Percentiles rank a stretch among this genome's conserved stretches.
Evolutionary conservation across 108 stramenopile genomes (phyloP).

Genomic region (Schizochytrium sp.): DNA sequence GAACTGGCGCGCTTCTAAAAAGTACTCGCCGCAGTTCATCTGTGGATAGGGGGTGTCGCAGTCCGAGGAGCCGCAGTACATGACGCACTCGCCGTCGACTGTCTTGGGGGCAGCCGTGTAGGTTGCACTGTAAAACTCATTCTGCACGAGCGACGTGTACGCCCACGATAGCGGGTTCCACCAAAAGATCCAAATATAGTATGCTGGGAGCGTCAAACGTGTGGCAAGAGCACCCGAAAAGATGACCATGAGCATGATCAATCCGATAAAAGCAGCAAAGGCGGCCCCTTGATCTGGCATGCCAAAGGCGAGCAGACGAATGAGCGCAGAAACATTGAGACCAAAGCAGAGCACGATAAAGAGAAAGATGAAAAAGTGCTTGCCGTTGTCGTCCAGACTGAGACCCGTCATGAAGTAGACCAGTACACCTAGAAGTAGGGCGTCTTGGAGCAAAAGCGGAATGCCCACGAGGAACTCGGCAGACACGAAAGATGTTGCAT

Average conservation of each 20-base stretch:
- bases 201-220: neutral
- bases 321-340: conserved; percentile 20
- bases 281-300: neutral
- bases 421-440: conserved; percentile 27
- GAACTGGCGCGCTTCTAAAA: neutral
- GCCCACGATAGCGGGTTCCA: conserved; percentile 33
- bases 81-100: neutral
- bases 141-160: conserved; percentile 2
- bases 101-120: neutral
- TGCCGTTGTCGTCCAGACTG: neutral
- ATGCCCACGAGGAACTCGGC: neutral
- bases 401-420: conserved; percentile 41
- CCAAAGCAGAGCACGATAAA: conserved; percentile 37
- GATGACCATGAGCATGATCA: neutral
- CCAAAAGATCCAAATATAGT: conserved; percentile 33
- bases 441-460: conserved; percentile 9
- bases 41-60: neutral
- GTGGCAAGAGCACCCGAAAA: neutral
- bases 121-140: conserved; percentile 24
- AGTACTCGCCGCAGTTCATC: neutral
- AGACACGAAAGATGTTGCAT: conserved; percentile 40
- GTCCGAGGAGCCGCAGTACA: neutral
- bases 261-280: neutral
- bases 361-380: conserved; percentile 33
- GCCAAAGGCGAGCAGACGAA: neutral